A percentile compares a stretch with the other conserved stretches of the same genome.
Evolutionary conservation across 2,329 filamentous ascomycete species (phyloP).

Genomic region (Epichloe uncinata): DNA sequence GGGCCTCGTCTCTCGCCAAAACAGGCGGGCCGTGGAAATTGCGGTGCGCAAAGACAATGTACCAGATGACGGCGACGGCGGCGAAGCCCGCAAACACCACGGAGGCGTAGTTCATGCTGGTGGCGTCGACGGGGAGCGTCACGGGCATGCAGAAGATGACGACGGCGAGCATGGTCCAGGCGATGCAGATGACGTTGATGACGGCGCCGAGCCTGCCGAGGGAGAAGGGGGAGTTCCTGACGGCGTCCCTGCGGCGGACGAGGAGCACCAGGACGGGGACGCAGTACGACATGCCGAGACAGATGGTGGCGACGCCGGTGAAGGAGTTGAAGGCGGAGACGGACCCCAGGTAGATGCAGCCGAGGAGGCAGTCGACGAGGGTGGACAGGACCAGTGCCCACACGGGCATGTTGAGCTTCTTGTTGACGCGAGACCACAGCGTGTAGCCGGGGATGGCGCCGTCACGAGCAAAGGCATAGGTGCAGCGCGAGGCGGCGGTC

Average conservation of each 20-base stretch:
- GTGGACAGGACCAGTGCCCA: constrained; percentile 57
- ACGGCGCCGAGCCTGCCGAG: constrained; percentile 54
- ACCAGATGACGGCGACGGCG: constrained; percentile 46
- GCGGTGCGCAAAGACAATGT: constrained; percentile 47
- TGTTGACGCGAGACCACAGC: constrained; percentile 53
- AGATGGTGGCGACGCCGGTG: constrained; percentile 69
- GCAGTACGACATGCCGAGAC: constrained; percentile 61
- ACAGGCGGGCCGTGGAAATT: constrained; percentile 47
- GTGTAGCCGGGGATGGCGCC: constrained; percentile 58
- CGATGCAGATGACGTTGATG: constrained; percentile 55
- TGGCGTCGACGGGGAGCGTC: constrained; percentile 40
- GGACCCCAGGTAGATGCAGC: constrained; percentile 68
- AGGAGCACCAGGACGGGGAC: constrained; percentile 62
- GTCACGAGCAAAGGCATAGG: constrained; percentile 64
- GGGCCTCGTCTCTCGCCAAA: background rate
- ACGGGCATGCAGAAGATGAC: constrained; percentile 67
- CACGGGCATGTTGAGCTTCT: constrained; percentile 53
- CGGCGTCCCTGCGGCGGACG: constrained; percentile 49
- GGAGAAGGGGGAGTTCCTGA: constrained; percentile 53
- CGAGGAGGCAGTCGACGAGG: constrained; percentile 54
- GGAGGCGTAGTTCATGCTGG: constrained; percentile 53
- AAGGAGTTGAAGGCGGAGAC: constrained; percentile 68
- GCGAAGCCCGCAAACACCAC: constrained; percentile 53
- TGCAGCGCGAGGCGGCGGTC: constrained; percentile 61
- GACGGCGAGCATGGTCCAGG: constrained; percentile 57